A percentile compares a stretch with the other conserved stretches of the same genome.
These are phyloP conservation scores for Leishmania tarentolae DNA, from an alignment of 208 protist genomes.

Conservation along the genomic window DNA sequence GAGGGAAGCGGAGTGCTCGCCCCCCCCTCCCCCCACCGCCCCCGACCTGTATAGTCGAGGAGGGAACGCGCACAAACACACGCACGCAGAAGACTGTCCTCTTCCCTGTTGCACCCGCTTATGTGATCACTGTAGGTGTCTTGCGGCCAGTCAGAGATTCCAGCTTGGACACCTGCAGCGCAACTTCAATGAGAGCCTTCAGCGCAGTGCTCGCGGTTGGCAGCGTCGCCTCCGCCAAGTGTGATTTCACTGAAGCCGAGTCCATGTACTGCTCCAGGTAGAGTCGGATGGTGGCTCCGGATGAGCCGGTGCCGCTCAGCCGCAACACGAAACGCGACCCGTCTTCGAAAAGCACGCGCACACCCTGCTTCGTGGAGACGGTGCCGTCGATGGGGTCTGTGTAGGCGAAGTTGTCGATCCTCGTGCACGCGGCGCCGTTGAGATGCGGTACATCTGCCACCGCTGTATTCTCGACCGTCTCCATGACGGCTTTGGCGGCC, in stretches of 20 bases:
- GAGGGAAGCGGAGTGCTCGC: neutral
- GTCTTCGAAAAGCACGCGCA: conserved; percentile 95
- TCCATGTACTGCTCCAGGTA: conserved; percentile 97
- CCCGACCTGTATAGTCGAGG: neutral
- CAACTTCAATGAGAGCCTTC: conserved; percentile 83
- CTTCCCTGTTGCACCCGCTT: neutral
- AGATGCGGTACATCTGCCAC: conserved; percentile 49
- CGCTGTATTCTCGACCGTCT: conserved; percentile 34
- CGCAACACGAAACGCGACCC: conserved; percentile 96
- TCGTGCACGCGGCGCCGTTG: conserved; percentile 44
- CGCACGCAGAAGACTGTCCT: neutral
- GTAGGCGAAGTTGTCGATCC: conserved; percentile 97
- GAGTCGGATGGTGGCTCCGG: conserved; percentile 96
- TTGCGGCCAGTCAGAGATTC: conserved; percentile 88
- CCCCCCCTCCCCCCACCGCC: too few species aligned
- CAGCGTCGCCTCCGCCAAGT: conserved; percentile 48
- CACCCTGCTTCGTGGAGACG: conserved; percentile 90
- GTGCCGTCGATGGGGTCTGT: conserved; percentile 95
- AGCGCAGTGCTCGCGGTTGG: conserved; percentile 64
- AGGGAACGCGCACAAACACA: neutral
- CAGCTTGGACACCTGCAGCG: conserved; percentile 86
- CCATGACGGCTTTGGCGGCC: conserved; percentile 89
- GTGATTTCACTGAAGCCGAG: conserved; percentile 37
- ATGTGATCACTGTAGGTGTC: conserved; percentile 97
- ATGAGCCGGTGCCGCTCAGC: conserved; percentile 94